phyloP scores from a whole-genome alignment of 371 early-diverging fungal species.

The Syncephalastrum monosporum region DNA sequence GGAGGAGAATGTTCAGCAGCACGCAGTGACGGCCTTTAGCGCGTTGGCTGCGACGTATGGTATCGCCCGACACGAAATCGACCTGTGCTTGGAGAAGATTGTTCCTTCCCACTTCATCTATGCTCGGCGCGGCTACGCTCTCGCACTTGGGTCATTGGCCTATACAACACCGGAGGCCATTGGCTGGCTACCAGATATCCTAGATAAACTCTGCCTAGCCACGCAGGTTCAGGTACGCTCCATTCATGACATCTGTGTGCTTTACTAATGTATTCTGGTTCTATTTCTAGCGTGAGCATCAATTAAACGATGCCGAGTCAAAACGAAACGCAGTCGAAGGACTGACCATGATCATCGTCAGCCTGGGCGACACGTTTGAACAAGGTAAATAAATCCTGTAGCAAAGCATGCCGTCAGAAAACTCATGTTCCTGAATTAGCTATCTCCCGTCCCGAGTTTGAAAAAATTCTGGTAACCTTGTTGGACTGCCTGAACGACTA shows the following conservation, averaged over 20 bases:
- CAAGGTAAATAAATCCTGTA: constrained; percentile 29
- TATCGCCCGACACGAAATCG: constrained; percentile 25
- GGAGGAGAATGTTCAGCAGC: constrained; percentile 68
- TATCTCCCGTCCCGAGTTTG: constrained; percentile 38
- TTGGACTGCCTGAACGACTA: constrained; percentile 78
- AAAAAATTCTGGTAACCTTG: constrained; percentile 40
- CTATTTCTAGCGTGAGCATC: constrained; percentile 28
- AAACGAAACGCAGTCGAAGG: constrained; percentile 67
- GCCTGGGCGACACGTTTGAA: constrained; percentile 35
- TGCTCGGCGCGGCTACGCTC: constrained; percentile 63
- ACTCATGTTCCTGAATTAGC: constrained; percentile 18
- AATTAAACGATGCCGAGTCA: constrained; percentile 64
- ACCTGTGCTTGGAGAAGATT: constrained; percentile 29
- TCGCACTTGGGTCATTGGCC: constrained; percentile 65
- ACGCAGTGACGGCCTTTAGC: constrained; percentile 60
- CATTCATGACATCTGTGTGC: not conserved
- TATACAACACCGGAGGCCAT: constrained; percentile 17
- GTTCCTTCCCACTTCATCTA: constrained; percentile 39
- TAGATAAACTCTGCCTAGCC: constrained; percentile 25
- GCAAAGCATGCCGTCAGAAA: not conserved
- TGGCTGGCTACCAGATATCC: constrained; percentile 25
- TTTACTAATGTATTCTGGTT: constrained; percentile 3
- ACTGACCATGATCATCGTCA: constrained; percentile 40
- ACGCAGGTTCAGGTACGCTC: constrained; percentile 30
- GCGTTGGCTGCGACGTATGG: constrained; percentile 49